A percentile compares a stretch with the other conserved stretches of the same genome.
These are phyloP conservation scores for Monilinia aucupariae DNA, from an alignment of 2,329 filamentous ascomycete species.

Conservation along the genomic window DNA sequence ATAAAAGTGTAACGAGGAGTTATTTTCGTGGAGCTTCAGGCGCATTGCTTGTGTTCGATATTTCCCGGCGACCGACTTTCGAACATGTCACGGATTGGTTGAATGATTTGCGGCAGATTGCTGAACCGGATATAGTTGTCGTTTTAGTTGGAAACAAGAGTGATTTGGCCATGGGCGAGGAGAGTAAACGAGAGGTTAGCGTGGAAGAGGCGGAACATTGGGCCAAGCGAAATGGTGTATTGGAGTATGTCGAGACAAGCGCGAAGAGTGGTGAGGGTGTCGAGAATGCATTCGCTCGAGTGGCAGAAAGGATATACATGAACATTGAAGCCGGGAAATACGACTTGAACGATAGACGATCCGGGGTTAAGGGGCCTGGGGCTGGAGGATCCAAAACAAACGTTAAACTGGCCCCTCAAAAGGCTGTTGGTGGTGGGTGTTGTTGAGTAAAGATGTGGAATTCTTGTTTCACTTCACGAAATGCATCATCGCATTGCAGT, in stretches of 20 bases:
- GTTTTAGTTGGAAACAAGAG: conserved; percentile 94
- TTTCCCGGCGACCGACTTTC: conserved; percentile 80
- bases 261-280: conserved; percentile 95
- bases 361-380: conserved; percentile 75
- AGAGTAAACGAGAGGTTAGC: conserved; percentile 73
- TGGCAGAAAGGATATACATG: conserved; percentile 91
- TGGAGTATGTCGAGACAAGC: conserved; percentile 92
- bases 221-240: conserved; percentile 77
- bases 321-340: conserved; percentile 91
- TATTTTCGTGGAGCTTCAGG: conserved; percentile 65
- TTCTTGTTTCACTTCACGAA: not conserved
- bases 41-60: conserved; percentile 88
- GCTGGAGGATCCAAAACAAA: conserved; percentile 41
- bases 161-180: conserved; percentile 58
- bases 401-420: conserved; percentile 41
- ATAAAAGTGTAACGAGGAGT: conserved; percentile 90
- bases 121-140: conserved; percentile 91
- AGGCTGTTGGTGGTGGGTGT: conserved; percentile 29
- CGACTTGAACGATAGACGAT: conserved; percentile 86
- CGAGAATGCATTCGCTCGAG: conserved; percentile 85
- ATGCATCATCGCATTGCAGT: not conserved
- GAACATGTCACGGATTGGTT: conserved; percentile 88
- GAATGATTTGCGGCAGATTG: conserved; percentile 87
- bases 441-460: conserved; percentile 18
- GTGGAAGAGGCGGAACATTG: conserved; percentile 81